Percentiles rank a stretch among this genome's conserved stretches.
Conservation (phyloP, 441 rosid genomes). For the Populus tomentosa region DNA sequence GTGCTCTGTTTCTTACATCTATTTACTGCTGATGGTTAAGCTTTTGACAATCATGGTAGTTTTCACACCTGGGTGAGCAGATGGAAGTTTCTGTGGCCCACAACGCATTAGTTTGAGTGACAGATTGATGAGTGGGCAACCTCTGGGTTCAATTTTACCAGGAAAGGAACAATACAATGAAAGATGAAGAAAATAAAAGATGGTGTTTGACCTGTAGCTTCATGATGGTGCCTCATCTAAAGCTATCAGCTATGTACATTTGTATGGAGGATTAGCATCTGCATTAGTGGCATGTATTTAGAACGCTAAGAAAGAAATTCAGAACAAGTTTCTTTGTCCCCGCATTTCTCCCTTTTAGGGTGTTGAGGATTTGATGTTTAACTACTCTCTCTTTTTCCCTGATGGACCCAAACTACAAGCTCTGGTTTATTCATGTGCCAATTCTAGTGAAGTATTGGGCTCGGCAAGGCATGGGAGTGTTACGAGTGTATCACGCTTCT, state of each 20-base stretch:
- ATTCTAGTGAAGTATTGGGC: not conserved
- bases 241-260: not conserved
- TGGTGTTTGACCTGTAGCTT: not conserved
- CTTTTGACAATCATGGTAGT: not conserved
- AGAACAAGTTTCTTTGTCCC: not conserved
- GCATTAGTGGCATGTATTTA: not conserved
- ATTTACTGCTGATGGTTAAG: not conserved
- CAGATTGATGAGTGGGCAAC: not conserved
- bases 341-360: not conserved
- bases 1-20: not conserved
- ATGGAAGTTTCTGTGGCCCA: not conserved
- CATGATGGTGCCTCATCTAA: not conserved
- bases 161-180: not conserved
- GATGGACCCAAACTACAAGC: not conserved
- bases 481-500: not conserved
- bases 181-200: not conserved
- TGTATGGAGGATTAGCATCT: not conserved
- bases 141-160: not conserved
- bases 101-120: not conserved
- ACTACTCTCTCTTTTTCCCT: not conserved
- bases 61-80: not conserved
- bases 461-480: too few species aligned
- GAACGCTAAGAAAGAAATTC: not conserved
- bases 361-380: not conserved
- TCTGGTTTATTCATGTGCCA: not conserved